A percentile compares a stretch with the other conserved stretches of the same genome.
Conservation (phyloP, 2,329 filamentous ascomycete species). For the Colletotrichum incanum region DNA sequence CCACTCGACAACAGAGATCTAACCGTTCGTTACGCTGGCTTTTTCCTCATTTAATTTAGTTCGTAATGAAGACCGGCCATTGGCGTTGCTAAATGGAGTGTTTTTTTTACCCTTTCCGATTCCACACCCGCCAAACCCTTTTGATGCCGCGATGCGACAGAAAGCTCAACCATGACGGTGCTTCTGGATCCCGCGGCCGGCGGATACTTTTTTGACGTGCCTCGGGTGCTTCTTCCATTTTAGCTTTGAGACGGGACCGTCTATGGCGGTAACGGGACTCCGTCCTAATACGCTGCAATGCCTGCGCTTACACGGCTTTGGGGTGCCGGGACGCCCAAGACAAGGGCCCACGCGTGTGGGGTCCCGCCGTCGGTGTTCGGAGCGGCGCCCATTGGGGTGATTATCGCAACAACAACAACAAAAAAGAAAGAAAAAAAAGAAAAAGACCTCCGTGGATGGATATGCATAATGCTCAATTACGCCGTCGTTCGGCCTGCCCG, state of each 20-base stretch:
- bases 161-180: slow-evolving; percentile 9
- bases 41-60: neutral
- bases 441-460: neutral
- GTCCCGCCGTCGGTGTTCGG: slow-evolving; percentile 25
- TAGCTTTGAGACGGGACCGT: neutral
- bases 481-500: slow-evolving; percentile 25
- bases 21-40: neutral
- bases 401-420: too few relatives aligned
- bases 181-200: slow-evolving; percentile 34
- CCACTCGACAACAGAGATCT: slow-evolving; percentile 19
- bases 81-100: neutral
- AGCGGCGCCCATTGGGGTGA: slow-evolving; percentile 27
- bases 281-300: slow-evolving; percentile 14
- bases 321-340: slow-evolving; percentile 25
- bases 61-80: neutral
- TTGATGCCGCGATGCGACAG: slow-evolving; percentile 5
- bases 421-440: neutral
- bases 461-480: slow-evolving; percentile 37
- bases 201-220: neutral
- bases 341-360: slow-evolving; percentile 20
- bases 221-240: neutral
- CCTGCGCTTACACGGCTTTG: slow-evolving; percentile 30
- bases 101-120: neutral
- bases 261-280: neutral
- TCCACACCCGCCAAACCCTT: neutral